Percentiles rank a stretch among this genome's conserved stretches.
phyloP scores from a whole-genome alignment of 768 basidiomycete species.

The Pleurotus sapidus region DNA sequence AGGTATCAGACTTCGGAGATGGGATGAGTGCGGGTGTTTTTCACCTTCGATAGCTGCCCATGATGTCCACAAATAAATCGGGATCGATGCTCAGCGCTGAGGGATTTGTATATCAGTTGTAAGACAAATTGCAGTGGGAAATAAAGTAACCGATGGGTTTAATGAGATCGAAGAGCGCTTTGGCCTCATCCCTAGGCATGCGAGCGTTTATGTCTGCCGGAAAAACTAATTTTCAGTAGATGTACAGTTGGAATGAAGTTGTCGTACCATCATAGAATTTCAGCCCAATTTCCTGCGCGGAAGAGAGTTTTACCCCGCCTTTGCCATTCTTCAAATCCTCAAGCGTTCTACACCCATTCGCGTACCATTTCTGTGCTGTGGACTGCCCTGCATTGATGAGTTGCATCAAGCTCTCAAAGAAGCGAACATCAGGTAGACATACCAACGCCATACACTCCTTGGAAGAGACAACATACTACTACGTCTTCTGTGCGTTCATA shows the following conservation, averaged over 20 bases:
- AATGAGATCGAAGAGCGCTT: slow-evolving; percentile 68
- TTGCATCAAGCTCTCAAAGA: neutral
- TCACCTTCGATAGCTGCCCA: slow-evolving; percentile 87
- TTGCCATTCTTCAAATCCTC: slow-evolving; percentile 66
- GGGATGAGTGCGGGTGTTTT: slow-evolving; percentile 8
- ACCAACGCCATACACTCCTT: slow-evolving; percentile 88
- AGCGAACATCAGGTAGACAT: slow-evolving; percentile 19
- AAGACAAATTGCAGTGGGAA: neutral
- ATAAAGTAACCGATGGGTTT: slow-evolving; percentile 57
- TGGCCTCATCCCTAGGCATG: slow-evolving; percentile 83
- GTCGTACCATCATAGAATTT: slow-evolving; percentile 63
- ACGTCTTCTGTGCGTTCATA: slow-evolving; percentile 70
- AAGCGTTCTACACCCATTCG: slow-evolving; percentile 72
- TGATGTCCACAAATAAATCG: slow-evolving; percentile 74
- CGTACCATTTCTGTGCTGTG: slow-evolving; percentile 73
- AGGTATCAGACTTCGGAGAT: neutral
- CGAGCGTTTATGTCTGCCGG: slow-evolving; percentile 72
- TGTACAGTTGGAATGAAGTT: neutral
- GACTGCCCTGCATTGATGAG: slow-evolving; percentile 42
- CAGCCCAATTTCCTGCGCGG: slow-evolving; percentile 66
- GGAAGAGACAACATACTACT: slow-evolving; percentile 53
- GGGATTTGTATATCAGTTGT: neutral
- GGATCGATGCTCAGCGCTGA: slow-evolving; percentile 71
- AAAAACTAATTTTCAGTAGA: neutral
- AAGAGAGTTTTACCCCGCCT: slow-evolving; percentile 56